Evolutionary conservation across 208 protist species (phyloP).

Genomic region (Leptomonas seymouri): DNA sequence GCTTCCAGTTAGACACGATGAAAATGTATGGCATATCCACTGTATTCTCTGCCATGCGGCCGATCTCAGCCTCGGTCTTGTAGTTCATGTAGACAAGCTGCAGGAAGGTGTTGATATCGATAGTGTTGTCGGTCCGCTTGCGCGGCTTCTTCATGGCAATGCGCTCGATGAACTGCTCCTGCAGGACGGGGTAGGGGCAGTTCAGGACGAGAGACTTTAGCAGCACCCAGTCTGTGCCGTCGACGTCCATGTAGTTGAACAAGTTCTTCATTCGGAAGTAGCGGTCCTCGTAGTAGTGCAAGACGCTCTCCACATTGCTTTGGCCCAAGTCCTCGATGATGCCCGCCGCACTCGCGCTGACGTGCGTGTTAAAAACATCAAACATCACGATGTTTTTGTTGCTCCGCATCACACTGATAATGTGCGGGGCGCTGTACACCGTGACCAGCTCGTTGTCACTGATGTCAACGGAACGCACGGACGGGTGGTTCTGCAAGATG

Average conservation of each 20-base stretch:
- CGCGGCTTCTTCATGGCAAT: constrained; percentile 62
- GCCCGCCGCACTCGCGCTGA: constrained; percentile 68
- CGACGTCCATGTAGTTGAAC: constrained; percentile 80
- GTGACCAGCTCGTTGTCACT: constrained; percentile 78
- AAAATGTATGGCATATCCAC: constrained; percentile 69
- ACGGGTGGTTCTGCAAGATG: constrained; percentile 68
- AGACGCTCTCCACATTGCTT: constrained; percentile 53
- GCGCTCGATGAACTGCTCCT: constrained; percentile 86
- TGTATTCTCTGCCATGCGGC: constrained; percentile 32
- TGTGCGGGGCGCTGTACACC: constrained; percentile 64
- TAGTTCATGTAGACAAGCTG: constrained; percentile 88
- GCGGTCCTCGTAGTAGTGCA: constrained; percentile 78
- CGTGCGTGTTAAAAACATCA: constrained; percentile 66
- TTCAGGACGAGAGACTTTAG: constrained; percentile 76
- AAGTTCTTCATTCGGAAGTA: constrained; percentile 87
- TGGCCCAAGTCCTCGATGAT: constrained; percentile 68
- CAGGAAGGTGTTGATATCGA: constrained; percentile 82
- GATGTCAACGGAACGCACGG: constrained; percentile 71
- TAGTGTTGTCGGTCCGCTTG: constrained; percentile 72
- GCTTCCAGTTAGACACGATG: constrained; percentile 86
- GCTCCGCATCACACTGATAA: constrained; percentile 67
- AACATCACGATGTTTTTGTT: constrained; percentile 82
- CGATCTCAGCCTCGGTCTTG: constrained; percentile 81
- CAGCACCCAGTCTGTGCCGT: constrained; percentile 75
- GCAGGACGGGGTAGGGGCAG: constrained; percentile 72